phyloP scores from a whole-genome alignment of 148 eudicot species.

The Silene conica region DNA sequence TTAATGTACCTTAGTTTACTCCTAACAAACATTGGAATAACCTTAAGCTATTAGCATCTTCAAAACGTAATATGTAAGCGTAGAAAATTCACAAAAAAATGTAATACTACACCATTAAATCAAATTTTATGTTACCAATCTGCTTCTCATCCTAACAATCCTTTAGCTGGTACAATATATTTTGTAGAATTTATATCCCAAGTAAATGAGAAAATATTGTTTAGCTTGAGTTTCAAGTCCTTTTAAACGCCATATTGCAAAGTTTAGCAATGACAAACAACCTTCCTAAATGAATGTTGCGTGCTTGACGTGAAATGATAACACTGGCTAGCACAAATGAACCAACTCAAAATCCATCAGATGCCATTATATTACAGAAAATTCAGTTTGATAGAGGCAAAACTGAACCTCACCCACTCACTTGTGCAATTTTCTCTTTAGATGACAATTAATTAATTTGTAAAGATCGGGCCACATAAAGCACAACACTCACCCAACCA shows the following conservation, averaged over 20 bases:
- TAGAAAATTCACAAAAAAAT: background rate
- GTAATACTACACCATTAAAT: background rate
- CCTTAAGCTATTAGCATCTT: background rate
- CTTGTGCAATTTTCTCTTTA: too few relatives aligned
- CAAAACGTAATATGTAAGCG: background rate
- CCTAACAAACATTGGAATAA: background rate
- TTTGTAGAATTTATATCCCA: background rate
- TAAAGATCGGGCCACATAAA: too few relatives aligned
- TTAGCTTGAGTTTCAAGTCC: background rate
- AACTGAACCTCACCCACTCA: too few relatives aligned
- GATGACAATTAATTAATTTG: too few relatives aligned
- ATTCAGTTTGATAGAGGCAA: background rate
- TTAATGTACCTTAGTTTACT: background rate
- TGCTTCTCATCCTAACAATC: background rate
- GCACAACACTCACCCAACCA: too few relatives aligned
- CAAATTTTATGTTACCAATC: background rate
- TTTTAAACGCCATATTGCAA: background rate
- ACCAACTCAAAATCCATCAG: slow-evolving; percentile 98
- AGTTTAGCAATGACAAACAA: slow-evolving; percentile 10
- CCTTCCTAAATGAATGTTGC: slow-evolving; percentile 63
- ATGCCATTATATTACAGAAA: slow-evolving; percentile 10
- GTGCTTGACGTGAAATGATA: slow-evolving; percentile 92
- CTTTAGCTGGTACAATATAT: background rate
- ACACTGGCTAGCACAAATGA: slow-evolving; percentile 86
- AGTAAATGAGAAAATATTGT: background rate